phyloP scores from a whole-genome alignment of 805 yeast genomes.

The Lipomyces starkeyi region DNA sequence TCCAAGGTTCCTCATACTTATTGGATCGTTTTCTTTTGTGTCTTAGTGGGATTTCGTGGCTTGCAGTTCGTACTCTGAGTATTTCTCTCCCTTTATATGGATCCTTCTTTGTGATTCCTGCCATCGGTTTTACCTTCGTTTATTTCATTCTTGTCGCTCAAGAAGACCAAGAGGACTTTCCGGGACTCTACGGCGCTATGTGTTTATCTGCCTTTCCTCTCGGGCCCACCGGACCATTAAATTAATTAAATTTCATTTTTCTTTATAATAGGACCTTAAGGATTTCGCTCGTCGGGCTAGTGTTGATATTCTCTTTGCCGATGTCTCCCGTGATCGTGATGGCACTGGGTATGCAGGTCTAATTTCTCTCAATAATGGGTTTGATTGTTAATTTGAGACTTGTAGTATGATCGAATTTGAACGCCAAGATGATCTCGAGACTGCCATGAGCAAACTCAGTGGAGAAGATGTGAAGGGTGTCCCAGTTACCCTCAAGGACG shows the following conservation, averaged over 20 bases:
- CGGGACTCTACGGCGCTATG: background rate
- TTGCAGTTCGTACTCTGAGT: background rate
- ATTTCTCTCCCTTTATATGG: slow-evolving; percentile 1
- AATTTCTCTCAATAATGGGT: background rate
- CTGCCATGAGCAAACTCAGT: slow-evolving; percentile 71
- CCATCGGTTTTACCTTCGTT: background rate
- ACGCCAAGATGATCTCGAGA: slow-evolving; percentile 71
- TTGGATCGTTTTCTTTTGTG: background rate
- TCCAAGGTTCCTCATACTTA: background rate
- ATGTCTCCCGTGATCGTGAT: slow-evolving; percentile 47
- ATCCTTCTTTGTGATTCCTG: background rate
- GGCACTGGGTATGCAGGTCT: slow-evolving; percentile 44
- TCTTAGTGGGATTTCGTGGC: background rate
- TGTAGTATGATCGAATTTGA: slow-evolving; percentile 43
- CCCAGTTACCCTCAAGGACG: slow-evolving; percentile 73
- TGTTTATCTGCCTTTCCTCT: slow-evolving; percentile 26
- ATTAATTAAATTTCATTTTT: slow-evolving; percentile 29
- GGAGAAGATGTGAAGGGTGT: slow-evolving; percentile 75
- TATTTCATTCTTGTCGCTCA: slow-evolving; percentile 3
- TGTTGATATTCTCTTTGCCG: slow-evolving; percentile 49
- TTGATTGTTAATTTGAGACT: background rate
- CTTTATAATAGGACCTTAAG: slow-evolving; percentile 63
- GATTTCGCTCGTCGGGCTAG: slow-evolving; percentile 68
- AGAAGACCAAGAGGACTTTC: slow-evolving; percentile 15
- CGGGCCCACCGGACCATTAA: slow-evolving; percentile 40